Conservation (phyloP, 192 early-diverging fungal genomes). For the Backusella parvicylindrica region DNA sequence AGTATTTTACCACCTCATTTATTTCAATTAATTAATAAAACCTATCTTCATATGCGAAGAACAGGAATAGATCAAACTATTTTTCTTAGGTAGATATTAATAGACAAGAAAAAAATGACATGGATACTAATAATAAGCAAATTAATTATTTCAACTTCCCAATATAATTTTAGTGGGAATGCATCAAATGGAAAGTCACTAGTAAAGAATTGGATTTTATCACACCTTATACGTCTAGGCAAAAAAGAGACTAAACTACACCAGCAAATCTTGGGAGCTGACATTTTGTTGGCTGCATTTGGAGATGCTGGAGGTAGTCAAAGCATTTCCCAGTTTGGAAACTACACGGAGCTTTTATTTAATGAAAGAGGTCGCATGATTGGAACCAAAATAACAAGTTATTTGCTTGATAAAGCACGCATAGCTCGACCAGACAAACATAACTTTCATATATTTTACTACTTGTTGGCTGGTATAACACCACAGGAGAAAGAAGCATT, state of each 20-base stretch:
- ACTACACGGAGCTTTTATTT: conserved; percentile 87
- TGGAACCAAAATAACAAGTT: conserved; percentile 80
- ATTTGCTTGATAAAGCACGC: conserved; percentile 82
- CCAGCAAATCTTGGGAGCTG: conserved; percentile 65
- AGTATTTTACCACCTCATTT: conserved; percentile 61
- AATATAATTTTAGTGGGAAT: conserved; percentile 61
- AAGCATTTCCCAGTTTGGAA: conserved; percentile 80
- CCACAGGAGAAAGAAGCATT: conserved; percentile 72
- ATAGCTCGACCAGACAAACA: conserved; percentile 43
- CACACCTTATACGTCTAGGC: conserved; percentile 66
- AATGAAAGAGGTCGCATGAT: conserved; percentile 85
- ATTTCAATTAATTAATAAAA: conserved; percentile 68
- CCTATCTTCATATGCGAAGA: conserved; percentile 77
- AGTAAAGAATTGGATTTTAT: conserved; percentile 59
- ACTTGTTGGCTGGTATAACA: conserved; percentile 79
- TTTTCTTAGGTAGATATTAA: conserved; percentile 22
- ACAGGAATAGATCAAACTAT: conserved; percentile 59
- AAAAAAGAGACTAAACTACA: conserved; percentile 65
- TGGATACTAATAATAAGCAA: conserved; percentile 3
- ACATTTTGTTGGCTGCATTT: conserved; percentile 79
- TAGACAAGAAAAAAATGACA: not conserved
- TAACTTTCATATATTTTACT: conserved; percentile 96
- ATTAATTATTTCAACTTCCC: not conserved
- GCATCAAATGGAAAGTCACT: conserved; percentile 85
- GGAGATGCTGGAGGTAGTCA: conserved; percentile 64